A percentile compares a stretch with the other conserved stretches of the same genome.
Conservation (phyloP, 2,329 filamentous ascomycete genomes). For the Periconia sp. region DNA sequence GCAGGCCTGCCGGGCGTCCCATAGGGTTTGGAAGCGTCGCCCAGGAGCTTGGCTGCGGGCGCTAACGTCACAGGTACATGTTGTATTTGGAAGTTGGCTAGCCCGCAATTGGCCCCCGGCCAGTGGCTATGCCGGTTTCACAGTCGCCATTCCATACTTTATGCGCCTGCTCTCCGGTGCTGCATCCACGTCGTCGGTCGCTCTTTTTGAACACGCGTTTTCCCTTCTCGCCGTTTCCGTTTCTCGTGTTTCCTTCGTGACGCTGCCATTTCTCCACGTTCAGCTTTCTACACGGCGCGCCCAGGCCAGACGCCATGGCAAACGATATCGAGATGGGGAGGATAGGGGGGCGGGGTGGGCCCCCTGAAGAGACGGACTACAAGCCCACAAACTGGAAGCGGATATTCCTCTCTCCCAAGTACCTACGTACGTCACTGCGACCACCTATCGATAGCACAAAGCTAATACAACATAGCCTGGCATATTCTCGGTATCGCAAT, state of each 20-base stretch:
- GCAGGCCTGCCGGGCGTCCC: too few species aligned
- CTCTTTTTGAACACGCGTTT: too few species aligned
- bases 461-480: conserved; percentile 30
- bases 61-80: conserved; percentile 30
- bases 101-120: conserved; percentile 10
- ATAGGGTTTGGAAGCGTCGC: too few species aligned
- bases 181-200: background rate
- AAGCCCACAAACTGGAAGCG: conserved; percentile 41
- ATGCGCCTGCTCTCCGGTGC: conserved; percentile 4
- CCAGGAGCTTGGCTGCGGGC: conserved; percentile 16
- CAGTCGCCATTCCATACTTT: conserved; percentile 17
- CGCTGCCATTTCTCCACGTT: background rate
- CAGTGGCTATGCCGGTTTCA: conserved; percentile 36
- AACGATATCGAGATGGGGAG: conserved; percentile 39
- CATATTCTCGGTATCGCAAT: conserved; percentile 38
- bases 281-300: background rate
- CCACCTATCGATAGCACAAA: background rate
- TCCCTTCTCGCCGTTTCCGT: too few species aligned
- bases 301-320: conserved; percentile 21
- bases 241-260: background rate
- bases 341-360: conserved; percentile 21
- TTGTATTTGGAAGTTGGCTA: conserved; percentile 10
- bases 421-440: conserved; percentile 35
- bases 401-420: conserved; percentile 40
- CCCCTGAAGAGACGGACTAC: conserved; percentile 40